phyloP scores from a whole-genome alignment of 371 early-diverging fungal genomes.

The Chytridium lagenaria region DNA sequence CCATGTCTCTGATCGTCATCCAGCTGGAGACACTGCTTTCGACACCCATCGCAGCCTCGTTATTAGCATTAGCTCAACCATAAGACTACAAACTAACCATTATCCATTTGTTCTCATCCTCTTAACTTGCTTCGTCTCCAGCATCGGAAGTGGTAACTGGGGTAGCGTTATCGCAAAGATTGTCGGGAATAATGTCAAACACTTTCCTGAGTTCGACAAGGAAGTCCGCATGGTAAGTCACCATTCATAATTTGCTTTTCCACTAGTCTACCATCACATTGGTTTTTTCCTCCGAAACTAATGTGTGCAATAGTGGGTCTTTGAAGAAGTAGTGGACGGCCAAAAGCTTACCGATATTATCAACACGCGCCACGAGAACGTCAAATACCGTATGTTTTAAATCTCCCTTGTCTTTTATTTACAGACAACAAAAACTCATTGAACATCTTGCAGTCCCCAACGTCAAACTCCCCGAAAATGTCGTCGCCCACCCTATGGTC shows the following conservation, averaged over 20 bases:
- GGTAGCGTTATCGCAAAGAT: conserved; percentile 97
- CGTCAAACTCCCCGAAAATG: conserved; percentile 84
- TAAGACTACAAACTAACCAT: neutral
- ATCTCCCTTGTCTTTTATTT: neutral
- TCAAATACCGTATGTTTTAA: conserved; percentile 65
- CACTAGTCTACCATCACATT: no score
- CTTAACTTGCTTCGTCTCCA: neutral
- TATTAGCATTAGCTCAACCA: no score
- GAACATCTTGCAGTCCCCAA: conserved; percentile 75
- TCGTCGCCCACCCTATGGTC: conserved; percentile 87
- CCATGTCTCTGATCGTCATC: no score
- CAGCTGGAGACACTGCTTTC: no score
- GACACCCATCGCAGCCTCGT: no score
- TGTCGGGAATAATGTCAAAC: conserved; percentile 83
- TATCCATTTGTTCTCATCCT: neutral
- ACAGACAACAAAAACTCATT: no score
- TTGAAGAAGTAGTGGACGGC: conserved; percentile 88
- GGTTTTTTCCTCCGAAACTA: no score
- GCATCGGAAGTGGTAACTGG: conserved; percentile 96
- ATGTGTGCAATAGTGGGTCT: conserved; percentile 83
- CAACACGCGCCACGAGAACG: conserved; percentile 93
- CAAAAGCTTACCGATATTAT: conserved; percentile 94
- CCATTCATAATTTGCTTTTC: no score
- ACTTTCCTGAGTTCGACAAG: conserved; percentile 68
- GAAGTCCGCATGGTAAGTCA: conserved; percentile 73